phyloP scores from a whole-genome alignment of 73 alveolate genomes.

The Tetrahymena malaccensis region DNA sequence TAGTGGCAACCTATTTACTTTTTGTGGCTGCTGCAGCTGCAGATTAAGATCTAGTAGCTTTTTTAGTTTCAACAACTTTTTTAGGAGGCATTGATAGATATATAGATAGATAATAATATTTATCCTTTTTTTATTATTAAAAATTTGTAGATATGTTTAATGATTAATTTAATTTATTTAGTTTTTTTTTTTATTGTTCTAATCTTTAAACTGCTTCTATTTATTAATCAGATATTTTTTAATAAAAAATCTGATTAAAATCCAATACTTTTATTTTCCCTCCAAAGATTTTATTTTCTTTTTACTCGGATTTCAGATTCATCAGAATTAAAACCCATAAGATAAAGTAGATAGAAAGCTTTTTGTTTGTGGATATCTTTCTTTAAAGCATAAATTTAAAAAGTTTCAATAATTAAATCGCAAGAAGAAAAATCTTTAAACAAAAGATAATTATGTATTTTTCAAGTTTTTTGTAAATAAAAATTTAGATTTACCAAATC shows the following conservation, averaged over 20 bases:
- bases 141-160: background rate
- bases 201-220: background rate
- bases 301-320: background rate
- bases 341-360: no score
- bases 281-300: background rate
- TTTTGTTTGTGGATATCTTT: no score
- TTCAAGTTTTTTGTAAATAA: no score
- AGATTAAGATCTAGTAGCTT: background rate
- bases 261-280: background rate
- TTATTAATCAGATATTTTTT: background rate
- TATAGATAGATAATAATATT: no score
- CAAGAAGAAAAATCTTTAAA: no score
- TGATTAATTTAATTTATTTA: background rate
- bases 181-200: background rate
- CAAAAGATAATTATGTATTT: no score
- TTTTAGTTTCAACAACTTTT: background rate
- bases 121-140: background rate
- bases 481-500: no score
- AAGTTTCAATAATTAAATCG: no score
- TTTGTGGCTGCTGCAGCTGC: background rate
- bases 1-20: background rate
- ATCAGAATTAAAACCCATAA: background rate
- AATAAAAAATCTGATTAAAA: background rate
- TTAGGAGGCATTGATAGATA: background rate
- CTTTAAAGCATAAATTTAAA: no score